Evolutionary conservation across 176 grass and related monocot genomes (phyloP), one percentile per base, ranked within the genome.

Genomic region (Echinochloa phyllopogon): DNA sequence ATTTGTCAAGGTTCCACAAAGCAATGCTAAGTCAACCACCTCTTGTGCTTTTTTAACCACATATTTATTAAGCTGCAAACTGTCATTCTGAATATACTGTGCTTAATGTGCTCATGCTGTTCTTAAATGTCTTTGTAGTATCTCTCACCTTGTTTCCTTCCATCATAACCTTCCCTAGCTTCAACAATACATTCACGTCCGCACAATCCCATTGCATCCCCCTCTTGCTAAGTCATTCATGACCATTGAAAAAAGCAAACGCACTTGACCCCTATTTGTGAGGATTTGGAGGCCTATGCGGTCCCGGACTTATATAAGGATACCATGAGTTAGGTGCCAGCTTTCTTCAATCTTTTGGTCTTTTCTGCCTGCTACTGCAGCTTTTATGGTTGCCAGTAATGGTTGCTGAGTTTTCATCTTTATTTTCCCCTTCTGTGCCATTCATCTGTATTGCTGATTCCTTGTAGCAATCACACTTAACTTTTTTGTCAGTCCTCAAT

Each of bases 61-160:
- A 57, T 59, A 52, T 9, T 24, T 77, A 63, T 24, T 62, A 84
- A 84, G 21, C 45, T 65, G 64, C 65, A 33, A 62, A 47, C 66
- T 74, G 43, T n/a, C 25, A 86, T 58, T 78, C 43, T 65, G 37
- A 64, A 52, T 55, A 81, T 55, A 3, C 49, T 8, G 9, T 65
- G 62, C 12, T 16, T 65, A 36, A 37, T 4, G 13, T 29, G 13
- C 59, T 62, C 23, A 17, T 7, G 6, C 18, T 29, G 1, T 62
- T 62, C 23, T 9, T 62, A 29, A 62, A 12, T 27, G 29, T 65
- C 14, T 65, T 65, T 65, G 2, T 17, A 37, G 29, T 65, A 38
- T 65, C 38, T 65, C 11, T 65, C 56, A 36, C 61, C 33, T 33
- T 37, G 4, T 37, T 14, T 7, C 60, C 25, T 64, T 64, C 12